These are phyloP conservation scores for Scenedesmus sp. DNA, from an alignment of 163 green algal genomes.

Conservation along the genomic window DNA sequence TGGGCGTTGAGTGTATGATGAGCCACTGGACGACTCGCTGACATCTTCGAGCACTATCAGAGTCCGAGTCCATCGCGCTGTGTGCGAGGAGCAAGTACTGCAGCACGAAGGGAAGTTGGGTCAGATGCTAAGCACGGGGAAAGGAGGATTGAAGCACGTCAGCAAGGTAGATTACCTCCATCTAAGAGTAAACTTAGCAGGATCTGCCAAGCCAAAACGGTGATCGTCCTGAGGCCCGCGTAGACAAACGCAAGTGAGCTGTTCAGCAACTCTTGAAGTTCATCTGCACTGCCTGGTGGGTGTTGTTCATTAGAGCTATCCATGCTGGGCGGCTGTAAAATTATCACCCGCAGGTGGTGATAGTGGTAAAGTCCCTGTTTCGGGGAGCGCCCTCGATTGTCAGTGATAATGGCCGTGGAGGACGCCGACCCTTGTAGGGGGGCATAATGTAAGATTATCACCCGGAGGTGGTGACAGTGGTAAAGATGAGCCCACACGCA, in stretches of 20 bases:
- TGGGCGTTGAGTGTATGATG: background rate
- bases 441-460: no score
- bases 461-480: no score
- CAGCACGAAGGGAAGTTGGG: constrained; percentile 1
- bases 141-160: no score
- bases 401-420: no score
- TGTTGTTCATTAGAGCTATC: no score
- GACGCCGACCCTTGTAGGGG: no score
- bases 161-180: background rate
- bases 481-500: no score
- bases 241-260: background rate
- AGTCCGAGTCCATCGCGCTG: constrained; percentile 1
- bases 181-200: background rate
- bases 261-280: background rate
- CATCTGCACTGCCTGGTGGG: no score
- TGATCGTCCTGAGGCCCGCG: background rate
- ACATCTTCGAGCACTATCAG: background rate
- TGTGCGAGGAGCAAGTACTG: background rate
- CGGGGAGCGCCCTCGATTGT: no score
- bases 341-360: no score
- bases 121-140: background rate
- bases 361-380: no score
- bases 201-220: background rate
- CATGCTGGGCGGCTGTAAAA: no score
- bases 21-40: background rate